Evolutionary conservation across 148 eudicot species (phyloP).

Genomic region (Fagopyrum homotropicum): DNA sequence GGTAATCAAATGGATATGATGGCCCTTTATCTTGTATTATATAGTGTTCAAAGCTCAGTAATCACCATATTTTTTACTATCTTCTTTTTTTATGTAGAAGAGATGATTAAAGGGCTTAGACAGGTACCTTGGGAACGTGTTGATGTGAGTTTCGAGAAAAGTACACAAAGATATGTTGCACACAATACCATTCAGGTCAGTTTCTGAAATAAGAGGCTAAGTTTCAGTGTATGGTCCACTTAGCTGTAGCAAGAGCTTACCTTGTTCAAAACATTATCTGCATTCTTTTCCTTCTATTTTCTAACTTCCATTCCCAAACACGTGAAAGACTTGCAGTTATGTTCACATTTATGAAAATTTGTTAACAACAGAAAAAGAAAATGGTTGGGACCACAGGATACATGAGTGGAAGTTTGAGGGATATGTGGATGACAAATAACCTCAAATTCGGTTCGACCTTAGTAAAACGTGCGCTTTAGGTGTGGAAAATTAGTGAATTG

Average conservation of each 20-base stretch:
- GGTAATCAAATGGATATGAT: background rate
- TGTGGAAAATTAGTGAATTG: background rate
- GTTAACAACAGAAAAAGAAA: background rate
- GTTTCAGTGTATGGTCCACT: background rate
- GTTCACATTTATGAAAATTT: background rate
- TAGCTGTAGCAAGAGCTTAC: background rate
- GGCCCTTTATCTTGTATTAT: background rate
- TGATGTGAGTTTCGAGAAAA: constrained; percentile 75
- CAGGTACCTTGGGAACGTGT: constrained; percentile 90
- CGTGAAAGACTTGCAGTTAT: background rate
- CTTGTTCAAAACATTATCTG: background rate
- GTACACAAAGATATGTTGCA: constrained; percentile 77
- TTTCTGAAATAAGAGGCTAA: background rate
- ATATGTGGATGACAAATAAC: background rate
- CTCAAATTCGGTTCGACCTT: background rate
- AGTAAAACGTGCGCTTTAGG: background rate
- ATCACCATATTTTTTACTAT: background rate
- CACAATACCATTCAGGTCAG: constrained; percentile 89
- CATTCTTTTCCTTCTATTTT: too few relatives aligned
- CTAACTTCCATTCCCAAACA: background rate
- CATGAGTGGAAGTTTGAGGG: background rate
- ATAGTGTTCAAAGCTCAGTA: background rate
- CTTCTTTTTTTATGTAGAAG: constrained; percentile 38
- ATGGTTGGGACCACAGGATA: background rate
- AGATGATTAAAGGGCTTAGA: constrained; percentile 79